A percentile compares a stretch with the other conserved stretches of the same genome.
Evolutionary conservation across 805 yeast genomes (phyloP).

Genomic region (Wickerhamiella occidentalis): DNA sequence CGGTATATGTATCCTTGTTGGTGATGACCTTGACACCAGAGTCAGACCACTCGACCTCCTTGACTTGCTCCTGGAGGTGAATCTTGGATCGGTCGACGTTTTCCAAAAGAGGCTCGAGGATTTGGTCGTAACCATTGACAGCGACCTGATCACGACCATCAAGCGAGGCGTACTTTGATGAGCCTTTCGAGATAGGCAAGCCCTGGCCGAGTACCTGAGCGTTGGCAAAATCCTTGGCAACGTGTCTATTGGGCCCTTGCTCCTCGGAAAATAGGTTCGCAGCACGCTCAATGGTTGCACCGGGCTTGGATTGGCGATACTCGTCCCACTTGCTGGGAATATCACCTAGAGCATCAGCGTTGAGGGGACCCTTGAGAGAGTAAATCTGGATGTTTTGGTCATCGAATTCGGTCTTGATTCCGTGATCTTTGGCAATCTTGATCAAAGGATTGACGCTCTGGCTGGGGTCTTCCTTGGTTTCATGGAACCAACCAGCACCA

Average conservation of each 20-base stretch:
- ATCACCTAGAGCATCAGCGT: constrained; percentile 12
- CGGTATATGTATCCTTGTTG: constrained; percentile 16
- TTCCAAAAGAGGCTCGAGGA: constrained; percentile 15
- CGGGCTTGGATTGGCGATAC: constrained; percentile 14
- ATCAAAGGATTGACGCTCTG: constrained; percentile 17
- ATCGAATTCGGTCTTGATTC: constrained; percentile 17
- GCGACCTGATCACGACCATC: constrained; percentile 22
- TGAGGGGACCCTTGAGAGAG: constrained; percentile 16
- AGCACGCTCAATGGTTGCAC: constrained; percentile 14
- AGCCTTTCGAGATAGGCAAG: neutral
- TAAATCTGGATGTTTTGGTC: constrained; percentile 17
- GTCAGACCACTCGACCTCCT: constrained; percentile 10
- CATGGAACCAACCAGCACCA: constrained; percentile 25
- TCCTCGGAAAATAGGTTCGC: constrained; percentile 11
- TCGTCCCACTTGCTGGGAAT: constrained; percentile 15
- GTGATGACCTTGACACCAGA: constrained; percentile 18
- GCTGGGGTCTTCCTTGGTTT: constrained; percentile 13
- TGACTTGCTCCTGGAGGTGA: constrained; percentile 16
- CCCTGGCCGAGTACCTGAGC: constrained; percentile 11
- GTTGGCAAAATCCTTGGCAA: neutral
- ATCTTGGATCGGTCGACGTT: constrained; percentile 17
- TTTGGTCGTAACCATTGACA: constrained; percentile 18
- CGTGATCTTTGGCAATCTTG: constrained; percentile 16
- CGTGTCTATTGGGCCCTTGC: neutral
- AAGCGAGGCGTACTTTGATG: neutral